Evolutionary conservation across 768 basidiomycete species (phyloP).

Genomic region (Mycena galopus): DNA sequence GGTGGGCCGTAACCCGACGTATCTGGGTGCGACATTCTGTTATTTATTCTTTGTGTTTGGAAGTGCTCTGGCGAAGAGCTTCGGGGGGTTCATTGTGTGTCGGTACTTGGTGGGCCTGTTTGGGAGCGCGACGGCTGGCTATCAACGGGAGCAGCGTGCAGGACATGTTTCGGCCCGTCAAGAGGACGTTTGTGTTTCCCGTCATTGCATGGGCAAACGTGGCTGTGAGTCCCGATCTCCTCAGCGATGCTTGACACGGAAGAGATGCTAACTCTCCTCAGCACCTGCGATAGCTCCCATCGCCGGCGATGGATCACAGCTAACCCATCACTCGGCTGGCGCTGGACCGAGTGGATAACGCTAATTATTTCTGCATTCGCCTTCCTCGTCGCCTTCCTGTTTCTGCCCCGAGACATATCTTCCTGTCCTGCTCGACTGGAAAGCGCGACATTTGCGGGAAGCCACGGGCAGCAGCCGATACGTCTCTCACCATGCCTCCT

Average conservation of each 20-base stretch:
- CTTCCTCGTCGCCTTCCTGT: neutral
- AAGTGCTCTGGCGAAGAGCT: neutral
- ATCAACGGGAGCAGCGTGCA: slow-evolving; percentile 1
- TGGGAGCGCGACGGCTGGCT: neutral
- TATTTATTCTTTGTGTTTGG: neutral
- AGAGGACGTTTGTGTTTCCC: neutral
- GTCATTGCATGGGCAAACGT: too few relatives aligned
- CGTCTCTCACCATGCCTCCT: neutral
- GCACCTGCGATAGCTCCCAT: neutral
- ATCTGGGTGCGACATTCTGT: neutral
- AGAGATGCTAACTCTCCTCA: neutral
- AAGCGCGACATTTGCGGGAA: neutral
- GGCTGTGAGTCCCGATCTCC: too few relatives aligned
- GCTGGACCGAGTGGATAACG: neutral
- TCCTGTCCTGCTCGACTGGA: neutral
- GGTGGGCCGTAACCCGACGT: neutral
- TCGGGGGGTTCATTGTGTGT: neutral
- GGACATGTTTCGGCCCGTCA: neutral
- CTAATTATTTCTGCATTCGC: neutral
- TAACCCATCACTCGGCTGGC: neutral
- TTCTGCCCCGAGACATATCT: neutral
- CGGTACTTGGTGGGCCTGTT: neutral
- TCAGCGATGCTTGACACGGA: too few relatives aligned
- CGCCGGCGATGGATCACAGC: neutral
- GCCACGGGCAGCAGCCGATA: neutral